A percentile compares a stretch with the other conserved stretches of the same genome.
Evolutionary conservation across 2,329 filamentous ascomycete species (phyloP).

Genomic region (Huntiella decipiens): DNA sequence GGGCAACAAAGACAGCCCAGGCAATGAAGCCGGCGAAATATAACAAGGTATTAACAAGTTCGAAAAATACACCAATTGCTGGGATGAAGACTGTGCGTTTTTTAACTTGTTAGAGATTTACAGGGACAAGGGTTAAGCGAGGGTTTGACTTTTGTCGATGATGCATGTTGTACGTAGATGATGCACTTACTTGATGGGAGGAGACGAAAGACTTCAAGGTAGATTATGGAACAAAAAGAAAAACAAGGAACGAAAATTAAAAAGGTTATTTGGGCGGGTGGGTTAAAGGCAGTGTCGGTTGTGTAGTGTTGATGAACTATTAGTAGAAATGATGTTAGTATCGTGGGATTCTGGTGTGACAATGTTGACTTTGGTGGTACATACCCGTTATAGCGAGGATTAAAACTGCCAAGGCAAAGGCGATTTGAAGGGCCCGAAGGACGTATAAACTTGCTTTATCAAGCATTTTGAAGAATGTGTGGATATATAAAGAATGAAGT

Average conservation of each 20-base stretch:
- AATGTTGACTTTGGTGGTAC: constrained; percentile 9
- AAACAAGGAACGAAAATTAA: constrained; percentile 35
- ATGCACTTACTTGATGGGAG: constrained; percentile 23
- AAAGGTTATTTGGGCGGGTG: constrained; percentile 40
- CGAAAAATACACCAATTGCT: constrained; percentile 28
- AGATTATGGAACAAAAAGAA: constrained; percentile 34
- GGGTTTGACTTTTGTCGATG: not conserved
- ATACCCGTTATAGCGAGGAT: constrained; percentile 32
- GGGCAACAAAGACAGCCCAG: constrained; percentile 35
- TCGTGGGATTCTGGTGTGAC: not conserved
- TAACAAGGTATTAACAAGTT: constrained; percentile 33
- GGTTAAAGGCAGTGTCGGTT: constrained; percentile 30
- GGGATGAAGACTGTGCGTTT: constrained; percentile 26
- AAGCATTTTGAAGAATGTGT: too few relatives aligned
- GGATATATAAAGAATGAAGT: not conserved
- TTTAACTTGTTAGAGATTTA: not conserved
- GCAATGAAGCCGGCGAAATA: constrained; percentile 42
- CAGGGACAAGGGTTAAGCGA: not conserved
- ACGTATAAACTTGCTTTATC: not conserved
- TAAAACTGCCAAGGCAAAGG: constrained; percentile 28
- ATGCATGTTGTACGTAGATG: not conserved
- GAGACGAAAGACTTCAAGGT: constrained; percentile 31
- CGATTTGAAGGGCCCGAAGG: constrained; percentile 26
- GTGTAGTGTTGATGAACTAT: constrained; percentile 44
- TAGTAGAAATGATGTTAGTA: not conserved